Evolutionary conservation across 2,329 filamentous ascomycete species (phyloP).

Genomic region (Ascocoryne sarcoides): DNA sequence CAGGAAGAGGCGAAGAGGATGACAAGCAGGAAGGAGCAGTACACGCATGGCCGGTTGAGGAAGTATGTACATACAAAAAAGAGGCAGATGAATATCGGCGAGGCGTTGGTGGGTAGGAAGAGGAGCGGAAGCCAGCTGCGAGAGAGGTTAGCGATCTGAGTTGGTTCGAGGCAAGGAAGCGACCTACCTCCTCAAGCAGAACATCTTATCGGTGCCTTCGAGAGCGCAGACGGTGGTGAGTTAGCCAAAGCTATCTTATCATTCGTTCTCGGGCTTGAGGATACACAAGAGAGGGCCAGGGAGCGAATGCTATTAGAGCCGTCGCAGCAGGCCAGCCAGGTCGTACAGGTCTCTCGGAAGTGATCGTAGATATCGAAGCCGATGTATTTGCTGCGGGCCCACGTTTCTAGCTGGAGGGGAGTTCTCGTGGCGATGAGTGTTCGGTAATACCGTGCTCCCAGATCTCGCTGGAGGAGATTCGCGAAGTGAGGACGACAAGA

Average conservation of each 20-base stretch:
- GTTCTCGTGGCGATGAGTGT: constrained; percentile 5
- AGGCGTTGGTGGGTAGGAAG: constrained; percentile 80
- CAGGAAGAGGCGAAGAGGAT: constrained; percentile 90
- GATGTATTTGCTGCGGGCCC: no score
- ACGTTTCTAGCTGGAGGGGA: no score
- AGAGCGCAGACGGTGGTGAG: constrained; percentile 4
- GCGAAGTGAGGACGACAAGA: not conserved
- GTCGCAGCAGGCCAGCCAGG: no score
- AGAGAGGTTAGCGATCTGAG: constrained; percentile 14
- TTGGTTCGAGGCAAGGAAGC: not conserved
- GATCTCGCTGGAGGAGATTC: constrained; percentile 2
- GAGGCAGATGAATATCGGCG: constrained; percentile 75
- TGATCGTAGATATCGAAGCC: no score
- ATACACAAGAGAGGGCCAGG: no score
- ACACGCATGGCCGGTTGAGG: constrained; percentile 92
- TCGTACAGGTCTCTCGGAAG: no score
- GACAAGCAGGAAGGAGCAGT: constrained; percentile 91
- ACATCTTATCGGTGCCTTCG: constrained; percentile 42
- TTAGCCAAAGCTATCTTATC: constrained; percentile 16
- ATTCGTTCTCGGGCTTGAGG: constrained; percentile 14
- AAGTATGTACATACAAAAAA: constrained; percentile 93
- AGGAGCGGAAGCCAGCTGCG: constrained; percentile 75
- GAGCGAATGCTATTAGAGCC: no score
- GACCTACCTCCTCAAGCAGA: constrained; percentile 51
- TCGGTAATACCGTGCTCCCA: constrained; percentile 1